Percentiles rank a stretch among this genome's conserved stretches.
These are phyloP conservation scores for Phragmites australis DNA, from an alignment of 176 grass and related monocot species.

Conservation along the genomic window DNA sequence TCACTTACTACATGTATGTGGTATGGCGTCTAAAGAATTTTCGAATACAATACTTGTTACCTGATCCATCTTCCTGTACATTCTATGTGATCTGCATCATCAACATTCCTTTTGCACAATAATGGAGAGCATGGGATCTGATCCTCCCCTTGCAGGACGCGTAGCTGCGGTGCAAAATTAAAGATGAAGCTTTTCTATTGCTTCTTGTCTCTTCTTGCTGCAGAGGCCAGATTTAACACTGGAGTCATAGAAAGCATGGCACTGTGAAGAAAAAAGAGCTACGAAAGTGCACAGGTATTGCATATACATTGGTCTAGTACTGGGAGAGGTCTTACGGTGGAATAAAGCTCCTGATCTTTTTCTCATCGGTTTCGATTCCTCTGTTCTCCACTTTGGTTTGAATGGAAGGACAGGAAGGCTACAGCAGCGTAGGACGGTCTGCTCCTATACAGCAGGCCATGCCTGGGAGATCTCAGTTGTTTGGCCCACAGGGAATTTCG, in stretches of 20 bases:
- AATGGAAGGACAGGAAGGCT: constrained; percentile 30
- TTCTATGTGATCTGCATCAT: constrained; percentile 9
- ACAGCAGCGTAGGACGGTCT: neutral
- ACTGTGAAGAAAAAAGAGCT: neutral
- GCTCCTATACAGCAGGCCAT: neutral
- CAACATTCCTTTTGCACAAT: constrained; percentile 5
- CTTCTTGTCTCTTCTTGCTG: constrained; percentile 27
- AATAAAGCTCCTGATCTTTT: constrained; percentile 45
- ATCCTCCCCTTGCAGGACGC: constrained; percentile 21
- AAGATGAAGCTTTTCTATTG: constrained; percentile 47
- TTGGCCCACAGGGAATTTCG: neutral
- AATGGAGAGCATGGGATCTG: constrained; percentile 43
- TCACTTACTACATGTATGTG: neutral
- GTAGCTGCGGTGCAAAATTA: constrained; percentile 49
- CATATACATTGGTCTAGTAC: constrained; percentile 15
- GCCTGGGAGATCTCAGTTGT: neutral
- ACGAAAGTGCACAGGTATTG: neutral
- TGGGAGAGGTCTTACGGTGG: constrained; percentile 6
- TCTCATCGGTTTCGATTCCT: constrained; percentile 28
- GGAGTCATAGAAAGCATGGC: neutral
- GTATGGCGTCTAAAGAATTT: neutral
- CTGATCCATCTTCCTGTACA: constrained; percentile 18
- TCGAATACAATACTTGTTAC: neutral
- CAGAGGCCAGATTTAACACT: constrained; percentile 1
- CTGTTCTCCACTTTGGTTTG: constrained; percentile 35